Base-by-base conservation (phyloP, 2,329 filamentous ascomycete species). In the Pestalotiopsis sp. region DNA sequence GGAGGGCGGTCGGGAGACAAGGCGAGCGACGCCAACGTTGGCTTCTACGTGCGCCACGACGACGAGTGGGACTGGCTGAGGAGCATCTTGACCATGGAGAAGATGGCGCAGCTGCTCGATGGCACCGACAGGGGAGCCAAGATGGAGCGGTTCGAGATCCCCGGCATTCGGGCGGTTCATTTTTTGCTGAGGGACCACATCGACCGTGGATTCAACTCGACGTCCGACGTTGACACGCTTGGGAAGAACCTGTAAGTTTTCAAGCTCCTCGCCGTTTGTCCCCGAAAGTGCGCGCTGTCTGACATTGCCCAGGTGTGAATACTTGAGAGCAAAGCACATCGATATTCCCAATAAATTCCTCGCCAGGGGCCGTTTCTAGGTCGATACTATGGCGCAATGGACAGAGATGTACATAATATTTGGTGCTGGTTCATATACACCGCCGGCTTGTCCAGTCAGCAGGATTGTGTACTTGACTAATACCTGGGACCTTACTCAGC, bases 111-210 rank as follows among this genome's bases (percentile, higher is more conserved):
- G 35, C 57, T 68, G 14, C 56, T 68, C 6, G 66, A 24, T 65
- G 68, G 11, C 56, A 68, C 62, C 57, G 66, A 24, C 20, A 68
- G 40, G 64, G 66, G 60, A 58, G 67, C 26, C 68, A 69, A 64
- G 39, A 68, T 69, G 22, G 67, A 68, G 24, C 57, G 67, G 6
- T 70, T 70, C 48, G 55, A 48, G 26, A 39, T 66, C 6, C 68
- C 69, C 5, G 62, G 64, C 26, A 39, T 68, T n/a, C 52, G 52
- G 59, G 44, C 75, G 9, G 77, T 79, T 44, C 78, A 79, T 65
- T 79, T 79, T 68, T 71, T 84, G 55, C 71, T 85, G 24, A 78
- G 83, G 66, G 83, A 84, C 70, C 82, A 84, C 69, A 73, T 84
- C 7, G 81, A 83, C 64, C 75, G 81, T 0, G 81, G 81, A 0